Conservation (phyloP, 805 yeast genomes). For the Candida boidinii region DNA sequence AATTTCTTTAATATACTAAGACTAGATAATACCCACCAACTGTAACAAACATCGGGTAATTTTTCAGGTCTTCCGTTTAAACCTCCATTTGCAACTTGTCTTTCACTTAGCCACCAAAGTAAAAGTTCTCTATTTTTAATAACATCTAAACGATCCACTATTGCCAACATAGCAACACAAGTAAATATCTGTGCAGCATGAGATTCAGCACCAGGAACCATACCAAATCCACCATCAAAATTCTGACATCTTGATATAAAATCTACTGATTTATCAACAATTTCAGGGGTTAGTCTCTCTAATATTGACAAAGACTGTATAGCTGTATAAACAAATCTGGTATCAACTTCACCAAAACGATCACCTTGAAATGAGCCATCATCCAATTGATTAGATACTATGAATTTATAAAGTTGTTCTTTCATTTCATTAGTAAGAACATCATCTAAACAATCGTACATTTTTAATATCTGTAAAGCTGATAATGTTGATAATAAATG, state of each 20-base stretch:
- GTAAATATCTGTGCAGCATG: slow-evolving; percentile 92
- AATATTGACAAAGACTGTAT: slow-evolving; percentile 64
- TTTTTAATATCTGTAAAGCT: slow-evolving; percentile 71
- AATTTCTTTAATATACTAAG: slow-evolving; percentile 56
- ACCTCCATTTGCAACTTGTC: slow-evolving; percentile 86
- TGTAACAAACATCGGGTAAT: slow-evolving; percentile 93
- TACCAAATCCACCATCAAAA: slow-evolving; percentile 94
- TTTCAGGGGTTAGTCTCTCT: slow-evolving; percentile 45
- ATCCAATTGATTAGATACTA: slow-evolving; percentile 34
- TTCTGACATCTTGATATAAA: slow-evolving; percentile 69
- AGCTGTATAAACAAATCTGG: slow-evolving; percentile 83
- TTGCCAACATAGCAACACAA: slow-evolving; percentile 73
- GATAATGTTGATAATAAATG: slow-evolving; percentile 80
- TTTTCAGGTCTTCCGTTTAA: slow-evolving; percentile 95
- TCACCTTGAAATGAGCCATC: slow-evolving; percentile 88
- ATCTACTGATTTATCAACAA: slow-evolving; percentile 49
- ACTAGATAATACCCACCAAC: slow-evolving; percentile 93
- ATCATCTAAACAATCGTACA: slow-evolving; percentile 50
- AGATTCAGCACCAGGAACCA: slow-evolving; percentile 89
- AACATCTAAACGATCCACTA: slow-evolving; percentile 47
- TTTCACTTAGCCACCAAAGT: slow-evolving; percentile 84
- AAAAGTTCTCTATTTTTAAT: slow-evolving; percentile 37
- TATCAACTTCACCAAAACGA: slow-evolving; percentile 84
- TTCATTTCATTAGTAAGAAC: slow-evolving; percentile 8
- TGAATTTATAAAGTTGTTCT: slow-evolving; percentile 29